Evolutionary conservation across 148 eudicot species (phyloP).

Genomic region (Heliamphora exappendiculata): DNA sequence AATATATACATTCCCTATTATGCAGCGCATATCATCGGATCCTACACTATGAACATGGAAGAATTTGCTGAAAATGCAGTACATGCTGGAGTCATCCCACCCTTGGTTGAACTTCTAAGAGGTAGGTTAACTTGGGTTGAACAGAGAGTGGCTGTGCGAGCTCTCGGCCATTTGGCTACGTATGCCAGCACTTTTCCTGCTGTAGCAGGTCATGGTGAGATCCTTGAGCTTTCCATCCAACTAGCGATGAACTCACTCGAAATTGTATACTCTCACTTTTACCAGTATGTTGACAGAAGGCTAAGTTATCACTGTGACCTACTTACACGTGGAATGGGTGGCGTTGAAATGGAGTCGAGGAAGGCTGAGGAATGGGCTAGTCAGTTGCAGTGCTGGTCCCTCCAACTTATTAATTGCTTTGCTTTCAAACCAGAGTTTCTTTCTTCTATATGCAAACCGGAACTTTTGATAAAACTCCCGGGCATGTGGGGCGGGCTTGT

Average conservation of each 20-base stretch:
- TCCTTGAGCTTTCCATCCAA: constrained; percentile 85
- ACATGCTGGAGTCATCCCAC: constrained; percentile 79
- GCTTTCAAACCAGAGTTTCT: constrained; percentile 87
- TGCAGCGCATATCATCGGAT: constrained; percentile 96
- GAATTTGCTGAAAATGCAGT: constrained; percentile 83
- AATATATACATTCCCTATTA: constrained; percentile 93
- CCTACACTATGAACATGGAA: constrained; percentile 97
- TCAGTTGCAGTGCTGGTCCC: constrained; percentile 96
- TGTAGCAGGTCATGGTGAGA: constrained; percentile 79
- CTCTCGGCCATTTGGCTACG: constrained; percentile 90
- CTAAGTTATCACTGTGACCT: constrained; percentile 91
- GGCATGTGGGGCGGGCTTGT: constrained; percentile 99
- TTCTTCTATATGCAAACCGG: constrained; percentile 72
- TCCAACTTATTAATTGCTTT: constrained; percentile 90
- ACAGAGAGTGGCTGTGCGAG: constrained; percentile 97
- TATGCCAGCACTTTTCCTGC: constrained; percentile 76
- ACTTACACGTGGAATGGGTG: constrained; percentile 98
- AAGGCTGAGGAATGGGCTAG: constrained; percentile 99
- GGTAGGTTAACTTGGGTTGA: constrained; percentile 99
- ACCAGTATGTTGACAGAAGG: constrained; percentile 80
- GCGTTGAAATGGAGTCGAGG: constrained; percentile 96
- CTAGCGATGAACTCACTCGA: constrained; percentile 92
- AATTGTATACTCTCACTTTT: constrained; percentile 93
- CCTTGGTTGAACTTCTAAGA: constrained; percentile 83
- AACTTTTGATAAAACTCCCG: constrained; percentile 69